Conservation (phyloP, 352 stramenopile genomes). For the Sclerospora graminicola region DNA sequence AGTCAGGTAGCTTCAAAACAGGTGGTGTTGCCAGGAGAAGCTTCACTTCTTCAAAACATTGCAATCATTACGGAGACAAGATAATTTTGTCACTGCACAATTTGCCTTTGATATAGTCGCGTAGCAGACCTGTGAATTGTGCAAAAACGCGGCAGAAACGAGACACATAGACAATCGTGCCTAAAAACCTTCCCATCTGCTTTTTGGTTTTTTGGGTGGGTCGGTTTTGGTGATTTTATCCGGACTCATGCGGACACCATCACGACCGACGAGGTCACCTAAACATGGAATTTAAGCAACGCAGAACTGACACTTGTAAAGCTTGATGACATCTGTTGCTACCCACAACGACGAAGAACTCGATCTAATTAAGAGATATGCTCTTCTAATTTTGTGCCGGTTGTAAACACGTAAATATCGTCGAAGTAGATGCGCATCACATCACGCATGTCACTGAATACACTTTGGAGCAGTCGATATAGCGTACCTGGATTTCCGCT, state of each 20-base stretch:
- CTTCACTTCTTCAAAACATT: background rate
- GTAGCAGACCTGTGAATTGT: background rate
- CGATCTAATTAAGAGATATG: background rate
- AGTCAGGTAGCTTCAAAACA: too few species aligned
- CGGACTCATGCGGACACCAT: background rate
- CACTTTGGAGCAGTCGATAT: background rate
- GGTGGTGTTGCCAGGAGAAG: background rate
- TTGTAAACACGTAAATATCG: too few species aligned
- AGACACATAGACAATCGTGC: background rate
- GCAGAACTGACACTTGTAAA: background rate
- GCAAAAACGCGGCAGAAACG: conserved; percentile 1
- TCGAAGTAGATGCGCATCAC: too few species aligned
- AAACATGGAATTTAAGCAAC: conserved; percentile 1
- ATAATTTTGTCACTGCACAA: background rate
- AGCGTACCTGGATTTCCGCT: background rate
- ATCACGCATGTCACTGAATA: too few species aligned
- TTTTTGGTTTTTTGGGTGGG: background rate
- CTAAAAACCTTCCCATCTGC: conserved; percentile 1
- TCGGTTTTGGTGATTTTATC: background rate
- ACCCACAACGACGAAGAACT: conserved; percentile 1
- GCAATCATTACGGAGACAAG: background rate
- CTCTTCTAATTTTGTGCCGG: background rate
- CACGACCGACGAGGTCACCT: background rate
- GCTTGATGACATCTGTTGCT: background rate
- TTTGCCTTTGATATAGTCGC: background rate